Base-by-base conservation (phyloP, 192 early-diverging fungal species). In the Chytriomyces sp. region DNA sequence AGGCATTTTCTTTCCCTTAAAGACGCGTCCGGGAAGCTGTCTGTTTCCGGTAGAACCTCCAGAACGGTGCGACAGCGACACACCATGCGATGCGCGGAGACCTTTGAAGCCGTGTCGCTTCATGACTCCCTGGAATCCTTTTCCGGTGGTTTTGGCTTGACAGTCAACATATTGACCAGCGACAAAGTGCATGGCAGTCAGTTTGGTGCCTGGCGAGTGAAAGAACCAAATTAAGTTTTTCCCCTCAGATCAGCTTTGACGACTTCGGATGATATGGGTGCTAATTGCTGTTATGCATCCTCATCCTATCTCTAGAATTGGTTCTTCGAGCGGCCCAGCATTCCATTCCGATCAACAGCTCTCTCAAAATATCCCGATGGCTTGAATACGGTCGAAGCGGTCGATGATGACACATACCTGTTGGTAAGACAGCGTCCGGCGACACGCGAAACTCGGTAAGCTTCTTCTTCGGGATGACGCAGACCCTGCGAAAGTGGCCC, bases 1-100 rank as follows among this genome's bases (percentile, higher is more conserved):
- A n/a, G 95, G 89, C 96, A 99, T 99, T 74, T 99, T 99, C 84
- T 95, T 99, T 22, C 96, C 96, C 70, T 93, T 93, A 75, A 92
- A 96, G 49, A 97, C 94, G 57, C 88, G 90, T 26, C 93, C 93
- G 41, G 96, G 96, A 72, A 88, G 84, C 78, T 87, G 83, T 75
- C 91, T 86, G 63, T 89, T 84, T 78, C 96, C 96, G 7, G 92
- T 96, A 25, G 94, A 94, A 76, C 96, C 96, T 26, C 82, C 82
- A 5, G 89, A 89, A 68, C 96, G 83, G 78, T 99, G 96, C 8
- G 93, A 81, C 7, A 95, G 81, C 19, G 96, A 99, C 34, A 85
- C 88, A 86, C 96, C 96, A 82, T 99, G 96, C 30, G 93, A 91
- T n/a, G 96, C 96, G 25, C 88, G 90, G 22, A 91, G 86, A 75